Conservation (phyloP, 768 basidiomycete species). For the Kwoniella pini region DNA sequence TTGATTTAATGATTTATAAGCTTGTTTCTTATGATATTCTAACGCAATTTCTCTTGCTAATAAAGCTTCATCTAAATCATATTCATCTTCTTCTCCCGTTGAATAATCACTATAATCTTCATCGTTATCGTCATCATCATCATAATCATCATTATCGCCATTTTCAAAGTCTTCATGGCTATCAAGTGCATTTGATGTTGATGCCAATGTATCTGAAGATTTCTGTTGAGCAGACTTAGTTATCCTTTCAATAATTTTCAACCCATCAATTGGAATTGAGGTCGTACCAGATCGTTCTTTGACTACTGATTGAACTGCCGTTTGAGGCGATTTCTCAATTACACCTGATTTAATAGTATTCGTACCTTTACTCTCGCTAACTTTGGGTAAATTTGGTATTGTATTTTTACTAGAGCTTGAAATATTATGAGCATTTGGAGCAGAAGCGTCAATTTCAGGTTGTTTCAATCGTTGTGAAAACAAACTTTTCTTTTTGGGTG, state of each 20-base stretch:
- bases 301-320: neutral
- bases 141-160: slow-evolving; percentile 20
- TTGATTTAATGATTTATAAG: slow-evolving; percentile 26
- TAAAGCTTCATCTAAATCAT: slow-evolving; percentile 43
- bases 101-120: slow-evolving; percentile 25
- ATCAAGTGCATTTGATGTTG: neutral
- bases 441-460: slow-evolving; percentile 17
- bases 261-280: neutral
- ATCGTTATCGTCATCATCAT: slow-evolving; percentile 40
- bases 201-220: neutral
- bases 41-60: slow-evolving; percentile 37
- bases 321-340: slow-evolving; percentile 11
- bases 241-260: slow-evolving; percentile 5
- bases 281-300: neutral
- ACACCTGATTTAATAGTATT: slow-evolving; percentile 12
- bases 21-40: slow-evolving; percentile 42
- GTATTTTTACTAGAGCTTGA: neutral
- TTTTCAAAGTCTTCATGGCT: slow-evolving; percentile 5
- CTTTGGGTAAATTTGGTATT: slow-evolving; percentile 8
- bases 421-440: slow-evolving; percentile 8
- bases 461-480: slow-evolving; percentile 39
- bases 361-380: slow-evolving; percentile 10
- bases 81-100: slow-evolving; percentile 41
- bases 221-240: neutral
- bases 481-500: slow-evolving; percentile 35